Conservation (phyloP, 2,329 filamentous ascomycete genomes). For the Phaeomoniella chlamydospora region DNA sequence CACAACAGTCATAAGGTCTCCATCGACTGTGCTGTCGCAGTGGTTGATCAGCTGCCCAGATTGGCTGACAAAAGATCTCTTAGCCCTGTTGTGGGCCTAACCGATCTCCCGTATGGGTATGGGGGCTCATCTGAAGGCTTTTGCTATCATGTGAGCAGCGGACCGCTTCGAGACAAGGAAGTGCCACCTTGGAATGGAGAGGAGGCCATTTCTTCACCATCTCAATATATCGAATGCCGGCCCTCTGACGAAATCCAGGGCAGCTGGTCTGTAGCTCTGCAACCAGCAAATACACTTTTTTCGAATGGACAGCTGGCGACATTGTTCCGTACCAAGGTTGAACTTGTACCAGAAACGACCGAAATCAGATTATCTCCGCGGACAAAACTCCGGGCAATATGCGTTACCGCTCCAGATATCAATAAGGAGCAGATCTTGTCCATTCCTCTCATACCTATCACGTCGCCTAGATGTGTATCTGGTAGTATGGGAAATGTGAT, state of each 20-base stretch:
- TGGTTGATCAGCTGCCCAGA: background rate
- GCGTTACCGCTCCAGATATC: background rate
- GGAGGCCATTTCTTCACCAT: no score
- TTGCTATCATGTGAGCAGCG: background rate
- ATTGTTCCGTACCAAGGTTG: background rate
- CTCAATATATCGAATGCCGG: no score
- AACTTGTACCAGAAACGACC: background rate
- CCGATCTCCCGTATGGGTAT: background rate
- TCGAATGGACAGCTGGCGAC: background rate
- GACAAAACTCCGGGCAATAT: background rate
- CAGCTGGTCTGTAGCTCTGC: background rate
- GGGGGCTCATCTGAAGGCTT: background rate
- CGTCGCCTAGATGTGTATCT: slow-evolving; percentile 6
- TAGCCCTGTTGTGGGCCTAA: background rate
- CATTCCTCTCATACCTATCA: slow-evolving; percentile 7
- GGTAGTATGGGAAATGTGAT: slow-evolving; percentile 12
- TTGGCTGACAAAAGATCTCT: background rate
- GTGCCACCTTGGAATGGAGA: no score
- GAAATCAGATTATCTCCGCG: background rate
- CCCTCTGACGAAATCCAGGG: no score
- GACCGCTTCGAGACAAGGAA: no score
- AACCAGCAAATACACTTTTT: background rate
- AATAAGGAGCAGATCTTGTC: background rate
- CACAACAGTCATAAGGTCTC: no score
- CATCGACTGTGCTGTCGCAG: no score